These are phyloP conservation scores for Casuarina glauca DNA, from an alignment of 306 rosid species.

Conservation along the genomic window DNA sequence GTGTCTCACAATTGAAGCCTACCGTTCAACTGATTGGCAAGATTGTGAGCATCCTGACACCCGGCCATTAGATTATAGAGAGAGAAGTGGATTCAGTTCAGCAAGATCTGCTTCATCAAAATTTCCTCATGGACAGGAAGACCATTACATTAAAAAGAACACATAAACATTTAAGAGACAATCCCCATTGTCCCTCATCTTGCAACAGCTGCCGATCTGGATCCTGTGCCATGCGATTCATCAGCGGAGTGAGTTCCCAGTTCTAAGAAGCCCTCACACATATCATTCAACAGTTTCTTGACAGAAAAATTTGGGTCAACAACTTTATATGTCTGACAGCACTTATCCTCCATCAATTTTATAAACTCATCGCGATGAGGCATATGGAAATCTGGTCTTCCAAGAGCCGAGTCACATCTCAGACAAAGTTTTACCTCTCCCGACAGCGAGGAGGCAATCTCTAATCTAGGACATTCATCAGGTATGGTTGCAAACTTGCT, in stretches of 20 bases:
- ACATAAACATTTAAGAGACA: not conserved
- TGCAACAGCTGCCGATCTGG: not conserved
- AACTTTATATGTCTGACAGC: constrained; percentile 62
- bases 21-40: too few relatives aligned
- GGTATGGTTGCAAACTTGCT: constrained; percentile 33
- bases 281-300: constrained; percentile 54
- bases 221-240: constrained; percentile 44
- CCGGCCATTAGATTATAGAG: not conserved
- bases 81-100: not conserved
- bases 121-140: not conserved
- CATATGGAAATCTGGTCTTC: constrained; percentile 52
- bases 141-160: not conserved
- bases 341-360: constrained; percentile 76
- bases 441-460: constrained; percentile 50
- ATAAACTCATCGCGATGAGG: constrained; percentile 54
- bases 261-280: constrained; percentile 64
- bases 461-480: constrained; percentile 41
- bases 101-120: not conserved
- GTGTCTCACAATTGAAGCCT: too few relatives aligned
- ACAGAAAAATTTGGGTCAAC: constrained; percentile 68
- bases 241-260: constrained; percentile 63
- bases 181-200: not conserved
- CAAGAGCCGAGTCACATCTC: constrained; percentile 49
- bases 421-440: constrained; percentile 83
- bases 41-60: too few relatives aligned